Evolutionary conservation across 2,329 filamentous ascomycete species (phyloP).

Genomic region (Gnomoniopsis sp.): DNA sequence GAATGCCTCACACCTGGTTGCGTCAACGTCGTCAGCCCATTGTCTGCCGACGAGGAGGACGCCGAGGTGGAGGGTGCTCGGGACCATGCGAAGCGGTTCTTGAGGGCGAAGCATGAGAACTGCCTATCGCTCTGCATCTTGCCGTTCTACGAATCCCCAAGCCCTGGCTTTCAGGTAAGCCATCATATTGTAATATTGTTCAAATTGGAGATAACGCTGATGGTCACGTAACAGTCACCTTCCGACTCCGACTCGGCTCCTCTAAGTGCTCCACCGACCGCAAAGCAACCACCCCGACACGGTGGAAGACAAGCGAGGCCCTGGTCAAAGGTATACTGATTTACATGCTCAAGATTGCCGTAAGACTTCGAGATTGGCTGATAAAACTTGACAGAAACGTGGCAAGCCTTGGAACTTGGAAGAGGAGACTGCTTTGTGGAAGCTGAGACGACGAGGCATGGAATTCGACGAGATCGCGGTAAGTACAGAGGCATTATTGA

Average conservation of each 20-base stretch:
- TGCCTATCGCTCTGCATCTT: constrained; percentile 16
- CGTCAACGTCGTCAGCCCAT: neutral
- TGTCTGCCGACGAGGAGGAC: constrained; percentile 5
- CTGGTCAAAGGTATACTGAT: constrained; percentile 15
- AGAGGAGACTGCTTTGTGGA: constrained; percentile 16
- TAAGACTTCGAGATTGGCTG: neutral
- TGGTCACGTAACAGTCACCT: neutral
- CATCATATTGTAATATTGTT: neutral
- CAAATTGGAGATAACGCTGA: neutral
- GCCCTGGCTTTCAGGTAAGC: neutral
- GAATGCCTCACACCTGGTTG: constrained; percentile 17
- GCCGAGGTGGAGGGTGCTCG: constrained; percentile 7
- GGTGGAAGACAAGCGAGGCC: constrained; percentile 6
- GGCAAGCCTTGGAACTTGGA: constrained; percentile 15
- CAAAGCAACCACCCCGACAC: neutral
- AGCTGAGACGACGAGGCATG: constrained; percentile 13
- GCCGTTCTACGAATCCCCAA: constrained; percentile 8
- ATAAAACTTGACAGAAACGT: constrained; percentile 6
- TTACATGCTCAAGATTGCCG: neutral
- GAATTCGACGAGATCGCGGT: constrained; percentile 16
- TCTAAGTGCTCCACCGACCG: neutral
- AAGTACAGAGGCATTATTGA: neutral
- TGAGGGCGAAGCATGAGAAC: constrained; percentile 5
- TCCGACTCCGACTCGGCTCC: neutral
- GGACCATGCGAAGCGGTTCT: constrained; percentile 14